Percentiles rank a stretch among this genome's conserved stretches.
Evolutionary conservation across 225 moss, liverwort and hornwort genomes (phyloP).

Genomic region (Climacium dendroides): DNA sequence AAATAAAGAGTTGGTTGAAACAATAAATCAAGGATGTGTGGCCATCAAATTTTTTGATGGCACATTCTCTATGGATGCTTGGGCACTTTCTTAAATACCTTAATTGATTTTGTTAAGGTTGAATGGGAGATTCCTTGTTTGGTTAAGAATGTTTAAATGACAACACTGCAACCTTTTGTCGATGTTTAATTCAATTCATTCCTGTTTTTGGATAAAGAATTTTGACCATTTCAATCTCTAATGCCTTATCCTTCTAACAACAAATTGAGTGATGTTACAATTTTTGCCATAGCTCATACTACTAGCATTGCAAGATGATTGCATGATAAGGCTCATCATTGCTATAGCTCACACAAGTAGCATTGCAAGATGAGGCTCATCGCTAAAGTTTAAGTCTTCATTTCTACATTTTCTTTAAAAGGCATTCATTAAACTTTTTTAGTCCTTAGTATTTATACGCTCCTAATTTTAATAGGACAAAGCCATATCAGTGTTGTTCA

Average conservation of each 20-base stretch:
- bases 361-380: not conserved
- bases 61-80: not conserved
- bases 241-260: not conserved
- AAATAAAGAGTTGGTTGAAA: not conserved
- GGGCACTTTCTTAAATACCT: not conserved
- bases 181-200: not conserved
- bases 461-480: no score
- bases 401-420: not conserved
- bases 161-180: no score
- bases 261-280: not conserved
- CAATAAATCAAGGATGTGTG: not conserved
- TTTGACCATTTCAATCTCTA: not conserved
- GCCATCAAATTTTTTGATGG: not conserved
- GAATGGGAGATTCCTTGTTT: no score
- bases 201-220: not conserved
- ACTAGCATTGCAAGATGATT: no score
- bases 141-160: no score
- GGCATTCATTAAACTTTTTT: no score
- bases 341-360: no score
- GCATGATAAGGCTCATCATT: no score
- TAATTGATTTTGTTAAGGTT: no score
- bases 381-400: not conserved
- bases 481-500: no score
- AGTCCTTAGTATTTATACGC: no score
- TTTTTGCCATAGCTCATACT: rapidly evolving